Base-by-base conservation (phyloP, 208 protist genomes). In the Leptomonas seymouri region DNA sequence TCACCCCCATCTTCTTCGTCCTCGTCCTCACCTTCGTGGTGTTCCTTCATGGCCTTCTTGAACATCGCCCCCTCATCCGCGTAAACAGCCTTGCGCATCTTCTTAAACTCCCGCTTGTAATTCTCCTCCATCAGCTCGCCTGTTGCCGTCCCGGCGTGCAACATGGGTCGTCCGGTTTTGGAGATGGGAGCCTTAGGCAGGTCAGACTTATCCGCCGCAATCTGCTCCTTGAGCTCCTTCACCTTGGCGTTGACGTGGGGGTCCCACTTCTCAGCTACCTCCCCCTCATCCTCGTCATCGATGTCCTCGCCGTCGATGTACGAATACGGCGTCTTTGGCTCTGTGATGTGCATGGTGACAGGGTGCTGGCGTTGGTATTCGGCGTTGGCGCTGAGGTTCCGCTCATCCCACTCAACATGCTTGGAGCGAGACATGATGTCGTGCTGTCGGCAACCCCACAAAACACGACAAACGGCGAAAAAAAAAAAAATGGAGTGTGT, bases 21-120 rank as follows among this genome's bases (percentile, higher is more conserved):
- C 2, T 82, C 72, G n/a, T 89, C 81, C 12, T 89, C 78, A 0
- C 88, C 75, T 14, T 87, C 78, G 3, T 81, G 74, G 30, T 82
- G 51, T 2, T 74, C 71, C 23, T 78, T 60, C 14, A 94, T 68
- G 18, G 87, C 54, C 36, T 62, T 74, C 67, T 90, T 96, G 54
- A 94, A 93, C 66, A 90, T 93, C 21, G 82, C 80, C 8, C 91
- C 91, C 58, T 96, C 91, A 44, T 96, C 91, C 15, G 91, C 91
- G 62, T 96, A 96, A 5, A 96, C 87, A n/a, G 85, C 87, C 65
- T 71, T 82, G 28, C 91, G 84, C 85, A 96, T 89, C 57, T 67
- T 79, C 39, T 71, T 79, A 55, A 96, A 96, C 58, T 96, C 82
- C 28, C 59, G 61, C 34, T 74, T 80, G 36, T 84, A 80, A 56